A percentile compares a stretch with the other conserved stretches of the same genome.
Evolutionary conservation across 2,329 filamentous ascomycete genomes (phyloP).

Genomic region (Albifimbria verrucaria): DNA sequence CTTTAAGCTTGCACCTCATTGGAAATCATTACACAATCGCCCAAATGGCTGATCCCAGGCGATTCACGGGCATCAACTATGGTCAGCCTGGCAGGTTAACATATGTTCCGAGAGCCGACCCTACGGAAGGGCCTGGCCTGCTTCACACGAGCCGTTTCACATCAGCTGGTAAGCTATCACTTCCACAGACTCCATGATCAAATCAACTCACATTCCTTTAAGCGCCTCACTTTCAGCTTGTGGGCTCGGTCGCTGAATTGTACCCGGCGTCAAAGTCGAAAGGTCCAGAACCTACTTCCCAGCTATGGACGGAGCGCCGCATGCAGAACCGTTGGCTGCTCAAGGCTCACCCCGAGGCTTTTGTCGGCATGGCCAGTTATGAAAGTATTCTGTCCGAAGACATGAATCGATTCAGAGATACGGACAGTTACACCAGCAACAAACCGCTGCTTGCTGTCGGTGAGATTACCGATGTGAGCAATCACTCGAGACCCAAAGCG

Average conservation of each 20-base stretch:
- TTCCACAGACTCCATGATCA: too few species aligned
- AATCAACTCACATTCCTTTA: conserved; percentile 5
- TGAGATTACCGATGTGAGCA: conserved; percentile 42
- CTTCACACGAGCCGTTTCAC: conserved; percentile 28
- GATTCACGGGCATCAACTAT: conserved; percentile 26
- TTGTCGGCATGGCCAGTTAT: conserved; percentile 32
- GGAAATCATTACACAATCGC: conserved; percentile 23
- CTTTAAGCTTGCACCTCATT: conserved; percentile 19
- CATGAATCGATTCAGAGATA: conserved; percentile 23
- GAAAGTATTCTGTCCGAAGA: conserved; percentile 33
- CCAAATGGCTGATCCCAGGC: conserved; percentile 35
- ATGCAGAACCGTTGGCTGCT: conserved; percentile 48
- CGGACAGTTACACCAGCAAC: conserved; percentile 19
- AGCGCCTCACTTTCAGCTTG: conserved; percentile 28
- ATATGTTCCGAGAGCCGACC: conserved; percentile 23
- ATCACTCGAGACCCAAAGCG: conserved; percentile 17
- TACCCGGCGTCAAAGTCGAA: conserved; percentile 28
- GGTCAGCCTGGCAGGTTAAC: conserved; percentile 30
- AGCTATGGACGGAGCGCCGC: conserved; percentile 26
- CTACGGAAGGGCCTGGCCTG: conserved; percentile 19
- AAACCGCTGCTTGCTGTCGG: conserved; percentile 51
- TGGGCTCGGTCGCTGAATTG: conserved; percentile 29
- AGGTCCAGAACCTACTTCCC: conserved; percentile 18
- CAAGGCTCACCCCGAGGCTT: conserved; percentile 48
- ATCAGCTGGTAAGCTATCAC: conserved; percentile 21